Percentiles rank a stretch among this genome's conserved stretches.
Conservation (phyloP, 495 filamentous ascomycete species). For the Penicillium desertorum region DNA sequence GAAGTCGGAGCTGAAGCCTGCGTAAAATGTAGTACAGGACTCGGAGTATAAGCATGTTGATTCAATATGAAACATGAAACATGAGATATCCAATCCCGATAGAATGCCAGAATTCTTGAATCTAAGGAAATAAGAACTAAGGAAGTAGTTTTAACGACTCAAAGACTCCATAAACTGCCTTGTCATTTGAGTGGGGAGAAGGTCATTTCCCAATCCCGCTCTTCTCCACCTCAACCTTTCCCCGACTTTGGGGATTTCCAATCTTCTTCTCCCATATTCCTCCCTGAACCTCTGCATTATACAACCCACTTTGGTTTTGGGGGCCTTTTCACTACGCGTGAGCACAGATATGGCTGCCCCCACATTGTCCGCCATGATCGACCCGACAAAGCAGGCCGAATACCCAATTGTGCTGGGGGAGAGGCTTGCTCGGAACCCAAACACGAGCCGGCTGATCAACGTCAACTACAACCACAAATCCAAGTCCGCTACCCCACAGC, state of each 20-base stretch:
- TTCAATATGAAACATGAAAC: background rate
- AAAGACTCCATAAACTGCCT: background rate
- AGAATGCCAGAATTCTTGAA: background rate
- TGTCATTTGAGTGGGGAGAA: background rate
- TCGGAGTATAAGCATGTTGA: constrained; percentile 2
- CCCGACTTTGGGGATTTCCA: constrained; percentile 6
- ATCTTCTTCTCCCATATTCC: background rate
- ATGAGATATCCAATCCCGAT: background rate
- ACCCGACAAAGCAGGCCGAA: constrained; percentile 51
- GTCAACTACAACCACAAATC: constrained; percentile 57
- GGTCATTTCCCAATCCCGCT: constrained; percentile 1
- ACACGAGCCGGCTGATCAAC: constrained; percentile 36
- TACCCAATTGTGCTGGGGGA: constrained; percentile 50
- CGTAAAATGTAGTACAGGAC: constrained; percentile 12
- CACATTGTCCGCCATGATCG: constrained; percentile 43
- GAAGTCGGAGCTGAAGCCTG: constrained; percentile 10
- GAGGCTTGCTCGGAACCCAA: constrained; percentile 30
- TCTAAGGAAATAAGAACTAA: background rate
- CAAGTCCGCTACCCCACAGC: constrained; percentile 43
- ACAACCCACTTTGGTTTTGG: background rate
- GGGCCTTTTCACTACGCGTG: constrained; percentile 1
- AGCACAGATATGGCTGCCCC: constrained; percentile 39
- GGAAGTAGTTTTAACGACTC: background rate
- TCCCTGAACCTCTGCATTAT: background rate
- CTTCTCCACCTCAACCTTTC: constrained; percentile 8